Percentiles rank a stretch among this genome's conserved stretches.
phyloP scores from a whole-genome alignment of 768 basidiomycete genomes.

The Hebeloma cylindrosporum region DNA sequence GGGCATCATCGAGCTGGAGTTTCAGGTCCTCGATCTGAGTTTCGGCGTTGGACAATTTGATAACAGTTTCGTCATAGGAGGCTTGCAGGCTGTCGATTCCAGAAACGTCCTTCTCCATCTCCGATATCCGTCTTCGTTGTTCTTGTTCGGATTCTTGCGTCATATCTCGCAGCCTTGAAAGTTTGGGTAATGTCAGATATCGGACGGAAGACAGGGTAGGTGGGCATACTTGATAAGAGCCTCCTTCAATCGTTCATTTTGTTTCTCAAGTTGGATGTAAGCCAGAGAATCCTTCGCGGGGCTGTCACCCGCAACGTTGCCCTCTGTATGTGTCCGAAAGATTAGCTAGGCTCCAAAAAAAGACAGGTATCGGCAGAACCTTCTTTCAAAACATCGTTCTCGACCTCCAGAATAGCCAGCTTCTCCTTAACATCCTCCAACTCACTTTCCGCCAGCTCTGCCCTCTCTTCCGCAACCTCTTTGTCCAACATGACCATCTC shows the following conservation, averaged over 20 bases:
- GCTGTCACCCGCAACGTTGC: conserved; percentile 26
- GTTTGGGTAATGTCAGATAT: conserved; percentile 1
- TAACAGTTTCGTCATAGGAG: conserved; percentile 75
- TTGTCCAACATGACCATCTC: conserved; percentile 96
- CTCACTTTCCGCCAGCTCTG: conserved; percentile 77
- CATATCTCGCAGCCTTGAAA: conserved; percentile 89
- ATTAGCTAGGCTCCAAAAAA: conserved; percentile 17
- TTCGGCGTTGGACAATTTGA: conserved; percentile 86
- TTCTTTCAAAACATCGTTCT: conserved; percentile 75
- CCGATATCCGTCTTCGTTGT: conserved; percentile 72
- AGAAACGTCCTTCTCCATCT: conserved; percentile 88
- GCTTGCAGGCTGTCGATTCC: conserved; percentile 80
- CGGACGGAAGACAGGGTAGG: background rate
- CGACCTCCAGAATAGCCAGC: conserved; percentile 78
- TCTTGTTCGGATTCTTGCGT: conserved; percentile 87
- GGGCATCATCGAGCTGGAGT: conserved; percentile 88
- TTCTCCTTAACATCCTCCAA: conserved; percentile 78
- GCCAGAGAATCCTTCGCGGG: conserved; percentile 59
- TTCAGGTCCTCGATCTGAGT: conserved; percentile 93
- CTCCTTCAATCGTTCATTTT: conserved; percentile 94
- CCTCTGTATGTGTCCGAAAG: conserved; percentile 14
- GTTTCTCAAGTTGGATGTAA: conserved; percentile 90
- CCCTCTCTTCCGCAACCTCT: conserved; percentile 93
- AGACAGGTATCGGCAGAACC: conserved; percentile 28
- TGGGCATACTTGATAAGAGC: conserved; percentile 73